These are phyloP conservation scores for Pleurotus djamor DNA, from an alignment of 768 basidiomycete genomes.

Conservation along the genomic window DNA sequence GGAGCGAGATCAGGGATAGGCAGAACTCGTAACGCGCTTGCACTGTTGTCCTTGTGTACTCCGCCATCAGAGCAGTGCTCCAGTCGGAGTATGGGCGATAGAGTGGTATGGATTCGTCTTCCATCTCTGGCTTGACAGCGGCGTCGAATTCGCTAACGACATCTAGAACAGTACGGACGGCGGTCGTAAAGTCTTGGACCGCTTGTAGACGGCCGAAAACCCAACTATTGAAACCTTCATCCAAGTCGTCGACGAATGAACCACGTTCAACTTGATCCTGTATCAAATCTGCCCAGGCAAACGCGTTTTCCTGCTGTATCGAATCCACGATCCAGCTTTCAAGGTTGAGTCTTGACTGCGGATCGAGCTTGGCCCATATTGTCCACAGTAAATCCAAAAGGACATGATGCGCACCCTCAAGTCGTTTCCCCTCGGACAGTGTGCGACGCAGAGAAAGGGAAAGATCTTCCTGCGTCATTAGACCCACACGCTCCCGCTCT, in stretches of 20 bases:
- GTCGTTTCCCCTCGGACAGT: conserved; percentile 38
- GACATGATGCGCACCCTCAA: conserved; percentile 48
- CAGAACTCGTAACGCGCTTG: conserved; percentile 77
- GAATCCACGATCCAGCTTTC: conserved; percentile 62
- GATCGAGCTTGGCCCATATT: conserved; percentile 58
- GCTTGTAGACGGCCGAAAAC: conserved; percentile 57
- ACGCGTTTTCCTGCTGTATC: conserved; percentile 75
- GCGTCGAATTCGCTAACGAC: conserved; percentile 70
- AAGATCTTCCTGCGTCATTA: conserved; percentile 63
- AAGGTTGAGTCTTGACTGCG: conserved; percentile 50
- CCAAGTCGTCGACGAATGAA: conserved; percentile 53
- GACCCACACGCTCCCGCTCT: conserved; percentile 76
- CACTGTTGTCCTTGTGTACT: conserved; percentile 60
- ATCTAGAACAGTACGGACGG: conserved; percentile 59
- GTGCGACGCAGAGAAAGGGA: conserved; percentile 56
- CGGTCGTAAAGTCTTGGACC: conserved; percentile 53
- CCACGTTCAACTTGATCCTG: conserved; percentile 58
- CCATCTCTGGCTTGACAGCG: conserved; percentile 74
- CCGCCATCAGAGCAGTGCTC: conserved; percentile 57
- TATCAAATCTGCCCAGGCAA: conserved; percentile 74
- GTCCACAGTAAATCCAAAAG: conserved; percentile 65
- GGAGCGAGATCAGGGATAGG: conserved; percentile 58
- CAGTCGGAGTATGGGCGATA: conserved; percentile 59
- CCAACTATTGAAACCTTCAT: conserved; percentile 61
- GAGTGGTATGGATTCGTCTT: conserved; percentile 45